Evolutionary conservation across 2,329 filamentous ascomycete genomes (phyloP).

Genomic region (Ophiognomonia clavigignenti-juglandacearum): DNA sequence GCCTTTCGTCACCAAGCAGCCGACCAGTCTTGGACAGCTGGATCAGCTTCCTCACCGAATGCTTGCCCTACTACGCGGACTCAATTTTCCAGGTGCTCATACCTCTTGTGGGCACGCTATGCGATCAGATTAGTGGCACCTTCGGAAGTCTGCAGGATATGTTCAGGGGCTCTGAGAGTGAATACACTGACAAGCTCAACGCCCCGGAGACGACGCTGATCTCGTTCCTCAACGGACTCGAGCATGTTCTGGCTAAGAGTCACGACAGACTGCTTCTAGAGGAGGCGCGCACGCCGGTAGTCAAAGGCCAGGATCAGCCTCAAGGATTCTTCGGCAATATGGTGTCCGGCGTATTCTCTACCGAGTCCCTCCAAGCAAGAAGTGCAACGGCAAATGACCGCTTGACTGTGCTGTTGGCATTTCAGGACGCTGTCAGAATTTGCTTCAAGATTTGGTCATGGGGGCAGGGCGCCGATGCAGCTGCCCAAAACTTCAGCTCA

Average conservation of each 20-base stretch:
- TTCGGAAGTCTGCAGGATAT: conserved; percentile 67
- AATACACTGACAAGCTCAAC: conserved; percentile 16
- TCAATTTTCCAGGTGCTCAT: conserved; percentile 87
- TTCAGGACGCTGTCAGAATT: conserved; percentile 90
- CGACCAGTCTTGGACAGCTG: conserved; percentile 83
- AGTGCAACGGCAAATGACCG: conserved; percentile 88
- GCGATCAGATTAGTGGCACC: conserved; percentile 66
- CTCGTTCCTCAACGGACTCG: conserved; percentile 85
- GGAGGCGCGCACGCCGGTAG: conserved; percentile 61
- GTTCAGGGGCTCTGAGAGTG: conserved; percentile 38
- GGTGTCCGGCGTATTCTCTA: conserved; percentile 84
- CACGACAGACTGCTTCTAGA: conserved; percentile 78
- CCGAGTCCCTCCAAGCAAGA: conserved; percentile 70
- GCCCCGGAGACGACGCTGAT: conserved; percentile 71
- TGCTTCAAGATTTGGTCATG: conserved; percentile 96
- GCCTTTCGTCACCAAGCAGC: conserved; percentile 69
- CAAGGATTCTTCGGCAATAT: conserved; percentile 92
- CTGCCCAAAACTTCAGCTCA: conserved; percentile 59
- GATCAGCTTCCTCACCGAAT: conserved; percentile 79
- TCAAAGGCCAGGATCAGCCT: conserved; percentile 76
- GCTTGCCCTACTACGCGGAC: conserved; percentile 76
- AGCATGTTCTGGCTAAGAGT: conserved; percentile 81
- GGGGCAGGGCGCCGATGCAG: conserved; percentile 62
- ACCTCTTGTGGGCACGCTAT: conserved; percentile 86
- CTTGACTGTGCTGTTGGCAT: conserved; percentile 89